phyloP scores from a whole-genome alignment of 2,329 filamentous ascomycete species.

The Sclerotinia minor region DNA sequence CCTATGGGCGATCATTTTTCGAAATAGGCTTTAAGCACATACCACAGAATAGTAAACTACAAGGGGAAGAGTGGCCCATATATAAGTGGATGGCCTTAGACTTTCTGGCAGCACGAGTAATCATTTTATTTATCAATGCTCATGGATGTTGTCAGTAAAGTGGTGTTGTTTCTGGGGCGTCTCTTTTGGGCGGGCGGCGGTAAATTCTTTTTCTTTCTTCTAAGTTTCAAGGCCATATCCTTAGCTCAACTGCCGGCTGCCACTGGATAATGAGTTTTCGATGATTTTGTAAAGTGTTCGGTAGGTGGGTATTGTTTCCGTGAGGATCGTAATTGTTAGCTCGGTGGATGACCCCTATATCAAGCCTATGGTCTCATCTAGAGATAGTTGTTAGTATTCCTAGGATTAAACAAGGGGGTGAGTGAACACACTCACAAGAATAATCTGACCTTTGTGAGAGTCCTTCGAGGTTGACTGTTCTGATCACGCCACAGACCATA shows the following conservation, averaged over 20 bases:
- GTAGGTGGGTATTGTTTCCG: slow-evolving; percentile 39
- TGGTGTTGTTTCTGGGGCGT: not conserved
- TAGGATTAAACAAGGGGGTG: not conserved
- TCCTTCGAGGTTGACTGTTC: not conserved
- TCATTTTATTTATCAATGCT: not conserved
- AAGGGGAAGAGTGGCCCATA: too few species aligned
- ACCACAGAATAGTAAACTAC: too few species aligned
- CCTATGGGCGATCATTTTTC: too few species aligned
- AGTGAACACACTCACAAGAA: not conserved
- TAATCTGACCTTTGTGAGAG: slow-evolving; percentile 9
- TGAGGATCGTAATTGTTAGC: slow-evolving; percentile 41
- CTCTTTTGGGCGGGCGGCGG: not conserved
- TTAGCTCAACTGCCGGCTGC: not conserved
- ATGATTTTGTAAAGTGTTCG: slow-evolving; percentile 34
- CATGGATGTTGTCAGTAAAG: not conserved
- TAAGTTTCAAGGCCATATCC: slow-evolving; percentile 1
- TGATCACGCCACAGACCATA: slow-evolving; percentile 5
- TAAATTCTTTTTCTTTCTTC: not conserved
- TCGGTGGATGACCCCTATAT: slow-evolving; percentile 50
- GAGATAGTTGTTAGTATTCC: slow-evolving; percentile 11
- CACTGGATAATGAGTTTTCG: not conserved
- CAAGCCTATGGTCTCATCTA: slow-evolving; percentile 40
- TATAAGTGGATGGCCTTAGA: too few species aligned
- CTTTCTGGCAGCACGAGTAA: too few species aligned
- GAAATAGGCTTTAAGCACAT: too few species aligned